Conservation (phyloP, 768 basidiomycete genomes). For the Amanita exitialis region DNA sequence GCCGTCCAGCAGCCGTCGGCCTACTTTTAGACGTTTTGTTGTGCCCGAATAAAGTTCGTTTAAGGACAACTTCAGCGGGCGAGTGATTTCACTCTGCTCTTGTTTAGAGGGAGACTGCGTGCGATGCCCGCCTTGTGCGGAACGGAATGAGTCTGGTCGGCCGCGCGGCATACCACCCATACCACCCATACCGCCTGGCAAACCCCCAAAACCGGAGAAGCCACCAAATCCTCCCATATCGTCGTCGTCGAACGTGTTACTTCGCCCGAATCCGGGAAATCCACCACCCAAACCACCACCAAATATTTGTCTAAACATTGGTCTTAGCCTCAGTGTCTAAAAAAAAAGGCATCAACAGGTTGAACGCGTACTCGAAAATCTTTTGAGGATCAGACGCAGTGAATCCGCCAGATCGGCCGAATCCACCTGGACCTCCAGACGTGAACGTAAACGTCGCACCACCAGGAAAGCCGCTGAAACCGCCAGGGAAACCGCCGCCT, state of each 20-base stretch:
- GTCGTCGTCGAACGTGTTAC: slow-evolving; percentile 26
- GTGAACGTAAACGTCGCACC: slow-evolving; percentile 49
- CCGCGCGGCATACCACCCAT: slow-evolving; percentile 15
- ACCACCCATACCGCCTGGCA: slow-evolving; percentile 25
- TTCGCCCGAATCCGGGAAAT: slow-evolving; percentile 16
- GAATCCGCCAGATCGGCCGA: slow-evolving; percentile 40
- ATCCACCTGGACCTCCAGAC: slow-evolving; percentile 31
- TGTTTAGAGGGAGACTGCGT: slow-evolving; percentile 19
- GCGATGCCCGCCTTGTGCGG: slow-evolving; percentile 9
- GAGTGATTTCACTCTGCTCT: slow-evolving; percentile 53
- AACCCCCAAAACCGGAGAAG: slow-evolving; percentile 15
- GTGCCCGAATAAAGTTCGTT: slow-evolving; percentile 81
- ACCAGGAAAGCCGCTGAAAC: slow-evolving; percentile 33
- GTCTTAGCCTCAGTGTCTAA: neutral
- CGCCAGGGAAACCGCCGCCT: slow-evolving; percentile 24
- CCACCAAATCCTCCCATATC: slow-evolving; percentile 32
- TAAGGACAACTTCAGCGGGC: slow-evolving; percentile 77
- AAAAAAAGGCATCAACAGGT: neutral
- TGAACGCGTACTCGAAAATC: slow-evolving; percentile 70
- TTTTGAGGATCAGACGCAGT: slow-evolving; percentile 74
- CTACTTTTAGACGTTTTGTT: slow-evolving; percentile 83
- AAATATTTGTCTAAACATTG: slow-evolving; percentile 47
- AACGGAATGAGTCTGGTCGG: neutral
- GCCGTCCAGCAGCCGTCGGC: slow-evolving; percentile 63
- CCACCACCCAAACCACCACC: slow-evolving; percentile 28